phyloP scores from a whole-genome alignment of 2,329 filamentous ascomycete genomes.

The Neospermospora avenae region DNA sequence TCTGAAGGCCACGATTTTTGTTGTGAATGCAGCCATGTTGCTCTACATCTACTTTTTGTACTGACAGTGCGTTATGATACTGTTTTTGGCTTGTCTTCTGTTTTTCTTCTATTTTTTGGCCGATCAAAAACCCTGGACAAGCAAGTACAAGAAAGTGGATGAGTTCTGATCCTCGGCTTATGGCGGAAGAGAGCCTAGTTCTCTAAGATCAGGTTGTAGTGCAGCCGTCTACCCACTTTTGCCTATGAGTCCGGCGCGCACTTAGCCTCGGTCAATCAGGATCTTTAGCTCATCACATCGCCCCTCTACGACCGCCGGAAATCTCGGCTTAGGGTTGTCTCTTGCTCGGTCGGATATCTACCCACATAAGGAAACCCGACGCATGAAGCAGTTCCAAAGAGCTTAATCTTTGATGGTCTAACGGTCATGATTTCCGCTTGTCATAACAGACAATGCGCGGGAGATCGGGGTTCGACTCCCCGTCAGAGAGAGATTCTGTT shows the following conservation, averaged over 20 bases:
- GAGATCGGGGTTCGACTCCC: slow-evolving; percentile 15
- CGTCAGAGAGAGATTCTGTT: slow-evolving; percentile 7
- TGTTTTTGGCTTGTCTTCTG: not conserved
- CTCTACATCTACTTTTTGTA: no score
- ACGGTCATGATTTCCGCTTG: slow-evolving; percentile 40
- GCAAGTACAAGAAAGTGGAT: not conserved
- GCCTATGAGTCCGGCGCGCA: no score
- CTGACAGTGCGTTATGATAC: not conserved
- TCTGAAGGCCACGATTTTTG: no score
- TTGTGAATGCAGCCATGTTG: no score
- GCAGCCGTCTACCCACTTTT: no score
- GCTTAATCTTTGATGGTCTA: slow-evolving; percentile 35
- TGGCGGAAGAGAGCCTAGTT: no score
- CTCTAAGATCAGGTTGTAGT: no score
- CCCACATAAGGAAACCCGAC: not conserved
- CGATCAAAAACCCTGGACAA: not conserved
- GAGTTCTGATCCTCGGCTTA: not conserved
- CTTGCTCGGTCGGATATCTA: not conserved
- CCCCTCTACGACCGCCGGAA: not conserved
- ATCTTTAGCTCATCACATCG: not conserved
- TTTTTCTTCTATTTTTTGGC: not conserved
- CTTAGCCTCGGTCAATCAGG: not conserved
- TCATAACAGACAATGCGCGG: slow-evolving; percentile 22
- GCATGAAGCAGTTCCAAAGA: not conserved
- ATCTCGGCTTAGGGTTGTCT: not conserved